phyloP scores from a whole-genome alignment of 257 asterid genomes.

The Solanum acaule region DNA sequence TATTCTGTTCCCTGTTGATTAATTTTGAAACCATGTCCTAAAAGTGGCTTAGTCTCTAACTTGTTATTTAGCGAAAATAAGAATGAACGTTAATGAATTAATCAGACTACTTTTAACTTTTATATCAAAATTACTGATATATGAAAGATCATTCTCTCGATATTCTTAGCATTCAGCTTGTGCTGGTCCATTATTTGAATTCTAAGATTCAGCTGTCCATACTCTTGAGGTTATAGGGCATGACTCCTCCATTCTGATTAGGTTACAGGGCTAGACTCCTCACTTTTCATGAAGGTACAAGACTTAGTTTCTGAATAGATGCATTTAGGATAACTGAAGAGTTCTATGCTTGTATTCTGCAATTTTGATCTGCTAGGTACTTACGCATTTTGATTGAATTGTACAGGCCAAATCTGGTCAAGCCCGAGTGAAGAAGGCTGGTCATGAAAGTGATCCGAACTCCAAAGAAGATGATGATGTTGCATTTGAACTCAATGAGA shows the following conservation, averaged over 20 bases:
- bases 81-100: not conserved
- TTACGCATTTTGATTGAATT: not conserved
- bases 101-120: too few species aligned
- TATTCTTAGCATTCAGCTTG: not conserved
- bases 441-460: slow-evolving; percentile 42
- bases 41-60: not conserved
- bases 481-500: slow-evolving; percentile 21
- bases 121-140: not conserved
- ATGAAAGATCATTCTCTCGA: not conserved
- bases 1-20: not conserved
- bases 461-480: slow-evolving; percentile 40
- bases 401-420: slow-evolving; percentile 49
- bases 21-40: not conserved
- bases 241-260: not conserved
- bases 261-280: not conserved
- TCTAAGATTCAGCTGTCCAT: not conserved
- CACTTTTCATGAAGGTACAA: not conserved
- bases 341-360: not conserved
- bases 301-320: not conserved
- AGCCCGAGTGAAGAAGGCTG: slow-evolving; percentile 37
- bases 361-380: not conserved
- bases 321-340: not conserved
- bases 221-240: not conserved
- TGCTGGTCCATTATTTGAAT: not conserved
- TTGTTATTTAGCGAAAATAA: not conserved